These are phyloP conservation scores for Cercospora beticola DNA, from an alignment of 2,329 filamentous ascomycete genomes.

Conservation along the genomic window DNA sequence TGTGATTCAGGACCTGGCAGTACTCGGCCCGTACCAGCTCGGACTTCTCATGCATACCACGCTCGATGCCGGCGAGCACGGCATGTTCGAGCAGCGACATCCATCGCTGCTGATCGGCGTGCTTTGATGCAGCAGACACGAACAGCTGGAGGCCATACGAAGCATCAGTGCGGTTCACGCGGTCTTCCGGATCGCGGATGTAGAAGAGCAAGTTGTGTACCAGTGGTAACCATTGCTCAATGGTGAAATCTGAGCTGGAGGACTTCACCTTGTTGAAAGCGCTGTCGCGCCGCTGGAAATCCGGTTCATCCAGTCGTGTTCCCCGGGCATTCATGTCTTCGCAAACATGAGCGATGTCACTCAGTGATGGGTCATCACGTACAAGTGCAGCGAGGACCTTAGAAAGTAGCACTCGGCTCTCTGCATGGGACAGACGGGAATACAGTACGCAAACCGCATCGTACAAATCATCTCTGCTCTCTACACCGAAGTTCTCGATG, in stretches of 20 bases:
- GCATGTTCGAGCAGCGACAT: constrained; percentile 61
- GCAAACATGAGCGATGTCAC: constrained; percentile 68
- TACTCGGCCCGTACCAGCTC: constrained; percentile 84
- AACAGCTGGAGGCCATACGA: constrained; percentile 78
- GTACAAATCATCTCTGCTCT: constrained; percentile 58
- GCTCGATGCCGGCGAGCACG: constrained; percentile 73
- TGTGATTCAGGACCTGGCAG: constrained; percentile 72
- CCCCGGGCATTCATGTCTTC: constrained; percentile 78
- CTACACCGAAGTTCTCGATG: constrained; percentile 27
- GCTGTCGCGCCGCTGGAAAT: constrained; percentile 77
- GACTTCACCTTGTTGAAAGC: constrained; percentile 74
- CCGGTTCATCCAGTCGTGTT: constrained; percentile 74
- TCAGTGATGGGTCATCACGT: constrained; percentile 59
- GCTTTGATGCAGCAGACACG: constrained; percentile 59
- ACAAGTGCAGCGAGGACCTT: constrained; percentile 72
- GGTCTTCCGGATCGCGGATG: constrained; percentile 81
- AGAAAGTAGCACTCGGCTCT: constrained; percentile 72
- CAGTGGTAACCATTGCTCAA: constrained; percentile 81
- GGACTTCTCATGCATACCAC: constrained; percentile 67
- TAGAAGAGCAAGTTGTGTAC: constrained; percentile 88
- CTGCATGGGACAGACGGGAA: constrained; percentile 81
- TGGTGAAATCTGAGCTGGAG: constrained; percentile 60
- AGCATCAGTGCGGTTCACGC: constrained; percentile 80
- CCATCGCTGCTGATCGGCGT: constrained; percentile 50
- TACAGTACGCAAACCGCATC: constrained; percentile 77